Conservation (phyloP, 2,329 filamentous ascomycete species). For the Neonectria neomacrospora region DNA sequence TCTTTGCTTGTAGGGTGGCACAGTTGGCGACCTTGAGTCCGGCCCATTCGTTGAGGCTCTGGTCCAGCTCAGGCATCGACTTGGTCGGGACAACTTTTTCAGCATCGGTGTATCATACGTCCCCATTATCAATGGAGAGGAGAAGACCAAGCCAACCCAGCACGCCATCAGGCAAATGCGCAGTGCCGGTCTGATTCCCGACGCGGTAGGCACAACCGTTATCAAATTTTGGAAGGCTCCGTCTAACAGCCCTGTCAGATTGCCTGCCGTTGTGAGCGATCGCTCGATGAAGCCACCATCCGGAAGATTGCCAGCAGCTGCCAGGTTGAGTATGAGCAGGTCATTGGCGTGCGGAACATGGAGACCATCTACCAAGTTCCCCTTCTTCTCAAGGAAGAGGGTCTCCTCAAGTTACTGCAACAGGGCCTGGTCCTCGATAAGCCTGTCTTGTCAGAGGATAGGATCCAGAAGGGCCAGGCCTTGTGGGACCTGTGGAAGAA, state of each 20-base stretch:
- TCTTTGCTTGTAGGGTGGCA: slow-evolving; percentile 61
- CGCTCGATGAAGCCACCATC: slow-evolving; percentile 78
- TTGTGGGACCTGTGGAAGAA: slow-evolving; percentile 84
- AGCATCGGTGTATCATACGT: slow-evolving; percentile 92
- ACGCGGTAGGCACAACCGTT: slow-evolving; percentile 63
- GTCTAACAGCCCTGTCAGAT: slow-evolving; percentile 64
- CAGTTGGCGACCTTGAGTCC: slow-evolving; percentile 84
- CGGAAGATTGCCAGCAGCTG: slow-evolving; percentile 91
- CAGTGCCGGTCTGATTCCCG: slow-evolving; percentile 79
- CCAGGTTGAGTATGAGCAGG: slow-evolving; percentile 85
- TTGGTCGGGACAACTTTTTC: slow-evolving; percentile 82
- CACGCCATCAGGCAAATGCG: slow-evolving; percentile 86
- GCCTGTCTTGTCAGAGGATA: slow-evolving; percentile 61
- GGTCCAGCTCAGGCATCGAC: slow-evolving; percentile 78
- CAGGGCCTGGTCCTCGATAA: slow-evolving; percentile 72
- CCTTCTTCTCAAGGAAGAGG: slow-evolving; percentile 86
- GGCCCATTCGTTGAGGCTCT: slow-evolving; percentile 90
- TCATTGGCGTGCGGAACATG: slow-evolving; percentile 91
- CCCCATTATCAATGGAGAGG: slow-evolving; percentile 74
- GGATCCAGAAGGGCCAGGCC: slow-evolving; percentile 70
- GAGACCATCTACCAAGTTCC: slow-evolving; percentile 94
- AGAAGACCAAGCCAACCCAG: slow-evolving; percentile 98
- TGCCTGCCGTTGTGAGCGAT: slow-evolving; percentile 87
- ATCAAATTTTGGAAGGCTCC: neutral
- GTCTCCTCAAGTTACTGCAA: slow-evolving; percentile 74